phyloP scores from a whole-genome alignment of 805 yeast genomes.

The Teunomyces atbi region DNA sequence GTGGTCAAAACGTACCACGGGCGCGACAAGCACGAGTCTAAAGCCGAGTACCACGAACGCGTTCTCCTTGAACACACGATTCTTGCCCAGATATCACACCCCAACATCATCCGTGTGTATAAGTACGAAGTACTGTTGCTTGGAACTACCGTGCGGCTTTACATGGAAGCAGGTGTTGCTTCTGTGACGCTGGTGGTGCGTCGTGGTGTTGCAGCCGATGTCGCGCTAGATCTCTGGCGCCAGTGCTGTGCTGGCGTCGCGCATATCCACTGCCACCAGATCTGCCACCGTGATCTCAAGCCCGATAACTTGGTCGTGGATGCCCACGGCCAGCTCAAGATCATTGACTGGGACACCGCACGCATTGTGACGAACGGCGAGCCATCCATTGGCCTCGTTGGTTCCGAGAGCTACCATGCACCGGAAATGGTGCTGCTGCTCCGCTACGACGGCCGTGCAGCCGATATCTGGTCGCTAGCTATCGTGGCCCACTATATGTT shows the following conservation, averaged over 20 bases:
- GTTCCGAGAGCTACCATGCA: conserved; percentile 44
- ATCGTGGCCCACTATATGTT: conserved; percentile 36
- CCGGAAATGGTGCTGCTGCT: conserved; percentile 44
- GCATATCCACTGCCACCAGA: conserved; percentile 34
- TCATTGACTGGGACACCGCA: conserved; percentile 45
- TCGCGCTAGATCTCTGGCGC: conserved; percentile 34
- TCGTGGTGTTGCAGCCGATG: conserved; percentile 5
- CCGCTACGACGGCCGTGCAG: conserved; percentile 38
- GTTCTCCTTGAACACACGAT: conserved; percentile 37
- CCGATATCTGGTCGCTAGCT: conserved; percentile 54
- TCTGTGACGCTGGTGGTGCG: neutral
- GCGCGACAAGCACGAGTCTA: conserved; percentile 39
- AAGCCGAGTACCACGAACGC: conserved; percentile 37
- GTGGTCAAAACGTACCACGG: conserved; percentile 49
- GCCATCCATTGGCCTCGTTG: conserved; percentile 45
- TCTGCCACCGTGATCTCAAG: conserved; percentile 53
- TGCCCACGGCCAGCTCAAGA: conserved; percentile 29
- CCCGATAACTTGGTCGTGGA: conserved; percentile 44
- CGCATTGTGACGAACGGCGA: conserved; percentile 8
- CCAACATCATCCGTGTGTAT: conserved; percentile 33
- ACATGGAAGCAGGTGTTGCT: conserved; percentile 32
- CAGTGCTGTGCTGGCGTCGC: conserved; percentile 40
- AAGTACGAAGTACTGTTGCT: conserved; percentile 25
- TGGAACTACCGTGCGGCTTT: conserved; percentile 22
- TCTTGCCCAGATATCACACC: conserved; percentile 26